Percentiles rank a stretch among this genome's conserved stretches.
These are phyloP conservation scores for Abrus precatorius DNA, from an alignment of 306 rosid genomes.

Conservation along the genomic window DNA sequence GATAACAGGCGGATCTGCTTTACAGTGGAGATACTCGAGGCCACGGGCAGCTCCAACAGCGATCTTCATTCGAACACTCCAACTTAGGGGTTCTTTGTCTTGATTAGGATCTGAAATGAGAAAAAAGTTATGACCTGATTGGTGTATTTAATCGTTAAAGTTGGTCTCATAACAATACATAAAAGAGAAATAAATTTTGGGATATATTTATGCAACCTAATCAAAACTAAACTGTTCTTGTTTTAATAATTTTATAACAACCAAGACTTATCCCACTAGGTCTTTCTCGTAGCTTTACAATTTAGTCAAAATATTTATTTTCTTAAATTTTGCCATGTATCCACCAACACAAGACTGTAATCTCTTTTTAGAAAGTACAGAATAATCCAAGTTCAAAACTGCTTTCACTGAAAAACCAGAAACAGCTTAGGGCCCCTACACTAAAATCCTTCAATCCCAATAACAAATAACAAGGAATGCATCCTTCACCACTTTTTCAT, in stretches of 20 bases:
- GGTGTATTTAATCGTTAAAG: constrained; percentile 30
- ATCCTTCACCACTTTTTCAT: neutral
- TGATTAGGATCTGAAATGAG: constrained; percentile 61
- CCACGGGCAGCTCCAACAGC: constrained; percentile 94
- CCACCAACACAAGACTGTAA: constrained; percentile 5
- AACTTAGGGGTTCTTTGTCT: constrained; percentile 71
- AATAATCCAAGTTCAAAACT: constrained; percentile 38
- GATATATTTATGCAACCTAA: constrained; percentile 28
- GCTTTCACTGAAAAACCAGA: constrained; percentile 30
- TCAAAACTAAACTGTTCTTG: neutral
- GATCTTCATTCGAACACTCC: constrained; percentile 85
- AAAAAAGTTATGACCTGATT: constrained; percentile 31
- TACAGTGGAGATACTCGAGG: constrained; percentile 92
- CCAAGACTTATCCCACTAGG: too few species aligned
- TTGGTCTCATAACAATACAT: neutral
- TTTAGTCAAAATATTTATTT: constrained; percentile 17
- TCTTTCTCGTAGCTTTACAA: constrained; percentile 27
- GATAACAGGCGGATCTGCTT: constrained; percentile 94
- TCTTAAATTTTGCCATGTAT: constrained; percentile 13
- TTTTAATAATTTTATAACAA: too few species aligned
- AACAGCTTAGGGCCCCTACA: constrained; percentile 31
- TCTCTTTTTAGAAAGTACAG: constrained; percentile 15
- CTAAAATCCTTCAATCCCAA: constrained; percentile 12
- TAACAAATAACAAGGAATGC: constrained; percentile 13
- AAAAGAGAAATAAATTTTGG: constrained; percentile 27